phyloP scores from a whole-genome alignment of 2,329 filamentous ascomycete genomes.

The Epichloe aotearoae region DNA sequence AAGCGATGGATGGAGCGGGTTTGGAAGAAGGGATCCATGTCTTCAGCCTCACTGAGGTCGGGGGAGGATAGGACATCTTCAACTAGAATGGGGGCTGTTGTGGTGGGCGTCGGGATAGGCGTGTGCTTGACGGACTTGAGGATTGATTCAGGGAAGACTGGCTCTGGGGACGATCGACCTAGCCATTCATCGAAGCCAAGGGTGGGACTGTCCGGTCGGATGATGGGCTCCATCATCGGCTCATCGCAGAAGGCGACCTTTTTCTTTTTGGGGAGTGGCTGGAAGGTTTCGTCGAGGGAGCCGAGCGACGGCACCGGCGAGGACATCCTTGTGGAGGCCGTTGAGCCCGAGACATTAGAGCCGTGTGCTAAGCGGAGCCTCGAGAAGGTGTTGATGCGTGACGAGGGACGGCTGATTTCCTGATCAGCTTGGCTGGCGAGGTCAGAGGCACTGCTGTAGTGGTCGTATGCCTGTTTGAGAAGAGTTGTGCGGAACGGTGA shows the following conservation, averaged over 20 bases:
- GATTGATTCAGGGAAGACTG: slow-evolving; percentile 10
- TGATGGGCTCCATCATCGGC: slow-evolving; percentile 29
- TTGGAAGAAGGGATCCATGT: slow-evolving; percentile 25
- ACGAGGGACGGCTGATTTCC: slow-evolving; percentile 24
- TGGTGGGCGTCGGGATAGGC: not conserved
- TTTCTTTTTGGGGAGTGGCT: slow-evolving; percentile 21
- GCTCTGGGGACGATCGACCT: slow-evolving; percentile 9
- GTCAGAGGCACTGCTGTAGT: slow-evolving; percentile 36
- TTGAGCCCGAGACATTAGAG: slow-evolving; percentile 32
- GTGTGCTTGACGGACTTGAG: slow-evolving; percentile 6
- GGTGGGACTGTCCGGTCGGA: slow-evolving; percentile 47
- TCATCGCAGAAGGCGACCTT: slow-evolving; percentile 24
- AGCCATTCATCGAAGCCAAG: slow-evolving; percentile 39
- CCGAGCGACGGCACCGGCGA: slow-evolving; percentile 31
- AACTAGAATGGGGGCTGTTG: not conserved
- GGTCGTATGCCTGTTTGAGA: slow-evolving; percentile 35
- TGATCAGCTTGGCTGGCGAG: slow-evolving; percentile 34
- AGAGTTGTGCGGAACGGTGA: slow-evolving; percentile 34
- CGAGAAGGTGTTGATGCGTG: slow-evolving; percentile 24
- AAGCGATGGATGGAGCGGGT: slow-evolving; percentile 35
- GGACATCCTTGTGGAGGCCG: slow-evolving; percentile 29
- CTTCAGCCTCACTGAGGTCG: slow-evolving; percentile 1
- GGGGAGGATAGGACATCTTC: slow-evolving; percentile 3
- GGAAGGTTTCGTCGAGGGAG: slow-evolving; percentile 8
- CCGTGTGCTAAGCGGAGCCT: slow-evolving; percentile 33